Base-by-base conservation (phyloP, 441 rosid genomes). In the Erodium texanum region DNA sequence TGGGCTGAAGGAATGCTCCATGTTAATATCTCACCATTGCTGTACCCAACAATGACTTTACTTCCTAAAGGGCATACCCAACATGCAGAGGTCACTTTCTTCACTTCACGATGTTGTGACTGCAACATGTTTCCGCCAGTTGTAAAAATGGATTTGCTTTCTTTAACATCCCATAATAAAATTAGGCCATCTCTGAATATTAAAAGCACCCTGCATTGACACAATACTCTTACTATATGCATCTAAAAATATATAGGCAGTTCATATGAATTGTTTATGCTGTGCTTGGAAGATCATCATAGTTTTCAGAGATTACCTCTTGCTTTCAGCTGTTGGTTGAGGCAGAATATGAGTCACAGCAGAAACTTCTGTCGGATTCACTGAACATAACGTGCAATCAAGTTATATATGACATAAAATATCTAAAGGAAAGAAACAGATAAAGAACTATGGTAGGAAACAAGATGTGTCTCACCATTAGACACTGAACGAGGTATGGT, bases 31-130 rank as follows among this genome's bases (percentile, higher is more conserved):
- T 93, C 97, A 5, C 96, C 99, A 45, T 79, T 89, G 64, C 77
- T 88, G 76, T 88, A 91, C 20, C 99, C 97, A 70, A 88, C 82
- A 50, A 82, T 85, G 75, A 88, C 86, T 86, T 81, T 93, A 82
- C 83, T 89, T 76, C 96, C 96, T 68, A 77, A 65, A 27, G 96
- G 93, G 58, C 97, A 93, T 48, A 77, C 89, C 99, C 96, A 93
- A 67, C 96, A 85, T 58, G 96, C 95, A 63, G 86, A 82, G 38
- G 97, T 89, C 67, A 78, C 92, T 81, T 83, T 84, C 86, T 86
- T 93, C 45, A 76, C 81, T 54, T 89, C 97, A 64, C 79, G 82
- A n/a, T 81, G 66, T 64, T 75, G 75, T 64, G 86, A 74, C 23
- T 76, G 90, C 72, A 84, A 67, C 66, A 76, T 76, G 56, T 80